These are phyloP conservation scores for Cryptococcus neoformans DNA, from an alignment of 1,284 basidiomycete genomes.

Conservation along the genomic window DNA sequence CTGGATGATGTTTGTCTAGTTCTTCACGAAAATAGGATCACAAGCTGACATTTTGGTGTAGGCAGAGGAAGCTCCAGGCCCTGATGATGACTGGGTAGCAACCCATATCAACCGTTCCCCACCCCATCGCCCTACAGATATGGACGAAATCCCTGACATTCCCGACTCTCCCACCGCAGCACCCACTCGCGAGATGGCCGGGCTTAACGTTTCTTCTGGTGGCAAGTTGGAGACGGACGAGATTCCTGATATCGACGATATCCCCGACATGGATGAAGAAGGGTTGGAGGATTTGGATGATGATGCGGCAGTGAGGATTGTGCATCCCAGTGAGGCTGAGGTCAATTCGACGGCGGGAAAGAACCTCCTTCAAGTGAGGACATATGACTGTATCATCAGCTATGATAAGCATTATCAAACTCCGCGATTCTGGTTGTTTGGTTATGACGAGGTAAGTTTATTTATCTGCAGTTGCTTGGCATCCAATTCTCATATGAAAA, in stretches of 20 bases:
- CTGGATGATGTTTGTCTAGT: conserved; percentile 43
- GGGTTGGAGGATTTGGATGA: conserved; percentile 69
- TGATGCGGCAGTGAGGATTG: conserved; percentile 57
- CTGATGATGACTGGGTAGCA: conserved; percentile 53
- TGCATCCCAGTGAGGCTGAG: conserved; percentile 44
- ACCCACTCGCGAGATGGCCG: conserved; percentile 50
- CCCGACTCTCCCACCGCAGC: conserved; percentile 34
- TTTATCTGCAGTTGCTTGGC: conserved; percentile 8
- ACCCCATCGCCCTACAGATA: conserved; percentile 20
- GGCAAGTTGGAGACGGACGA: conserved; percentile 53
- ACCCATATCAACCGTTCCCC: conserved; percentile 48
- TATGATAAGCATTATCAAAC: conserved; percentile 99
- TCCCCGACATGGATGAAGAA: conserved; percentile 84
- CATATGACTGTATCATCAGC: conserved; percentile 98
- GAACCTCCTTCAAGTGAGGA: conserved; percentile 90
- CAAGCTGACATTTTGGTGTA: conserved; percentile 6
- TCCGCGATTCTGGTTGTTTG: conserved; percentile 89
- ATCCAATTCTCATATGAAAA: not conserved
- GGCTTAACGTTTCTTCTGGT: conserved; percentile 44
- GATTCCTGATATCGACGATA: conserved; percentile 80
- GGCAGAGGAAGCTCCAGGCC: conserved; percentile 46
- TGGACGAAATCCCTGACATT: conserved; percentile 48
- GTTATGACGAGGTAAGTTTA: conserved; percentile 79
- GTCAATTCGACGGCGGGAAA: conserved; percentile 55
- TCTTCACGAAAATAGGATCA: too few relatives aligned